Conservation (phyloP, 1,284 basidiomycete genomes). For the Tylopilus sp. region DNA sequence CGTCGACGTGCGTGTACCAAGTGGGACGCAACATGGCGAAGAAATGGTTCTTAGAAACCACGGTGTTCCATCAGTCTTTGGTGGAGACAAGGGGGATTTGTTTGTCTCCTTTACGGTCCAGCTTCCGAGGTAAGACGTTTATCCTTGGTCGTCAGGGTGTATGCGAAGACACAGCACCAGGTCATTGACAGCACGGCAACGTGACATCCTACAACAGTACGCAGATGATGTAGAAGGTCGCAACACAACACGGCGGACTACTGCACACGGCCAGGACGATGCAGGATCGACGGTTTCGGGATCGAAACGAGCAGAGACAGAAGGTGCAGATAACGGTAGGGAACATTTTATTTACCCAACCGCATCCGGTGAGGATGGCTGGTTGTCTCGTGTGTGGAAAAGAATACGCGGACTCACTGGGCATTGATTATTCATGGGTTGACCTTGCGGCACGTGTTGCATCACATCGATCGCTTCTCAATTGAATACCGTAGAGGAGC, state of each 20-base stretch:
- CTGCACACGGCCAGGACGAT: constrained; percentile 18
- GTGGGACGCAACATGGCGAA: constrained; percentile 94
- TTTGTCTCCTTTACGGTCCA: constrained; percentile 87
- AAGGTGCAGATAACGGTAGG: constrained; percentile 62
- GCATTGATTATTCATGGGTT: constrained; percentile 51
- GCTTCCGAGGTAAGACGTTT: constrained; percentile 74
- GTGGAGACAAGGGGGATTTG: constrained; percentile 76
- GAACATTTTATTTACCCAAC: constrained; percentile 53
- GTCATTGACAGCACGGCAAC: constrained; percentile 77
- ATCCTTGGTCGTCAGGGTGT: constrained; percentile 10
- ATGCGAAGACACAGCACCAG: constrained; percentile 40
- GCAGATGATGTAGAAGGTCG: constrained; percentile 89
- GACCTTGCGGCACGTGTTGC: constrained; percentile 36
- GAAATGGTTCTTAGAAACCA: constrained; percentile 92
- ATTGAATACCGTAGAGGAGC: constrained; percentile 28
- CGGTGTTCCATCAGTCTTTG: constrained; percentile 73
- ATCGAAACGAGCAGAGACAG: constrained; percentile 27
- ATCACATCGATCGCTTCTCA: constrained; percentile 35
- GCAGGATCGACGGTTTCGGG: constrained; percentile 26
- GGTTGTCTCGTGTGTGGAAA: constrained; percentile 65
- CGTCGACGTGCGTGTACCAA: constrained; percentile 90
- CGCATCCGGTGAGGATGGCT: constrained; percentile 51
- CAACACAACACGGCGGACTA: constrained; percentile 27
- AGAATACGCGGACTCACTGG: constrained; percentile 64
- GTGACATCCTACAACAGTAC: constrained; percentile 82